Evolutionary conservation across 306 rosid genomes (phyloP), one percentile per base, ranked within the genome.

Genomic region (Rosa chinensis): DNA sequence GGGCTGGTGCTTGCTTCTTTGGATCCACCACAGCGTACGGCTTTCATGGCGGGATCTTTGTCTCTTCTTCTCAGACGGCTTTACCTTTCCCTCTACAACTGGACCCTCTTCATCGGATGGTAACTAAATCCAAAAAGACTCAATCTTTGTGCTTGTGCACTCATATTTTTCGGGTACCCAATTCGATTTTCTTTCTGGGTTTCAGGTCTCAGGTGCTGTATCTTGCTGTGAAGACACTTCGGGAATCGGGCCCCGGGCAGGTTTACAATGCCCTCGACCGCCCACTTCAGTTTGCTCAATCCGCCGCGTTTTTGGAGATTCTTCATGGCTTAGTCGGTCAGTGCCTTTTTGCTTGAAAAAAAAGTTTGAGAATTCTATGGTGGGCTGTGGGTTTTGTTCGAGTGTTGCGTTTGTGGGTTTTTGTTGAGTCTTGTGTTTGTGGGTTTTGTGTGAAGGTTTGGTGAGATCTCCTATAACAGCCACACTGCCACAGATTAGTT

Each of bases 391-490:
- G 37, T 32, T 40, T 45, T 49, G 3, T 32, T 5, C 3, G 37
- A 32, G 37, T 32, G 37, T 32, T 32, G 37, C 37, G 53, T 48
- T 55, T 69, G 50, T 68, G 72, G 78, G 59, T 79, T 62, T 64
- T 44, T 52, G 13, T 79, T 58, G 49, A 70, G 40, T 71, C 37
- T 39, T 50, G 3, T 39, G 48, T 35, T 64, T 44, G 56, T 70
- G 8, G 8, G 16, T 45, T 69, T 78, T 73, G 23, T 70, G 23
- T 73, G 70, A 79, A 95, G 99, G 97, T 39, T 66, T 93, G 78
- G 96, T 95, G 67, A 86, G 94, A 81, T 95, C 97, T 89, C 98
- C 99, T 40, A 73, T 89, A 32, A 49, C 94, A 37, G 94, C 99
- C 44, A 95, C 97, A 13, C 81, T 95, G 81, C 99, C 97, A 55